These are phyloP conservation scores for Globisporangium viniferum DNA, from an alignment of 352 stramenopile genomes.

Conservation along the genomic window DNA sequence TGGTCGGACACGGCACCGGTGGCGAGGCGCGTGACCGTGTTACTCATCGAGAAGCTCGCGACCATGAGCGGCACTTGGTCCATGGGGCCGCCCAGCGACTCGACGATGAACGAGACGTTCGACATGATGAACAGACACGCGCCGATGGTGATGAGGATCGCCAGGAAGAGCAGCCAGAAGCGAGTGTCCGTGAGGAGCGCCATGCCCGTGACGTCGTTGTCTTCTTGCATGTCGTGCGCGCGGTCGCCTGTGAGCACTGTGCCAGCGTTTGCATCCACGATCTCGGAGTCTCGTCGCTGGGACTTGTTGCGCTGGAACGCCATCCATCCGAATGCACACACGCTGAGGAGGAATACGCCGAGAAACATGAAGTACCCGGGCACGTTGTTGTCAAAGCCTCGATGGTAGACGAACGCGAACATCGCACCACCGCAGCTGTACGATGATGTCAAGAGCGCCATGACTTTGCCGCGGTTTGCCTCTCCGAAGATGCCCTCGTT, in stretches of 20 bases:
- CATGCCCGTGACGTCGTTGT: conserved; percentile 56
- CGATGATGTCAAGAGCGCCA: conserved; percentile 60
- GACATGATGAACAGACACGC: conserved; percentile 76
- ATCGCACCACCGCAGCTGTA: conserved; percentile 80
- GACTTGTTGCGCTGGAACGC: conserved; percentile 37
- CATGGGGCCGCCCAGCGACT: conserved; percentile 55
- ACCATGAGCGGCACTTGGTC: conserved; percentile 76
- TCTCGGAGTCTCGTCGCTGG: conserved; percentile 39
- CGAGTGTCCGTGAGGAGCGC: conserved; percentile 46
- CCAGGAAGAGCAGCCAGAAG: conserved; percentile 78
- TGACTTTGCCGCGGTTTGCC: conserved; percentile 69
- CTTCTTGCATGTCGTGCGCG: conserved; percentile 20
- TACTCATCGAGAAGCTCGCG: conserved; percentile 71
- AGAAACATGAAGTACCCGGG: conserved; percentile 72
- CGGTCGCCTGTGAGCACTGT: conserved; percentile 21
- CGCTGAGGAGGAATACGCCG: conserved; percentile 43
- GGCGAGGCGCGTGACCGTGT: conserved; percentile 55
- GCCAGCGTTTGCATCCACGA: conserved; percentile 31
- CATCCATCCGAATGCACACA: conserved; percentile 49
- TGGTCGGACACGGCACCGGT: conserved; percentile 66
- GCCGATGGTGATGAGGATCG: conserved; percentile 75
- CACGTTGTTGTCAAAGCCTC: conserved; percentile 59
- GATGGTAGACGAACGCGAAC: conserved; percentile 71
- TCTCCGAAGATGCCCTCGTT: conserved; percentile 80
- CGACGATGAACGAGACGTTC: conserved; percentile 84